Conservation (phyloP, 108 stramenopile species). For the Conticribra guillardii region DNA sequence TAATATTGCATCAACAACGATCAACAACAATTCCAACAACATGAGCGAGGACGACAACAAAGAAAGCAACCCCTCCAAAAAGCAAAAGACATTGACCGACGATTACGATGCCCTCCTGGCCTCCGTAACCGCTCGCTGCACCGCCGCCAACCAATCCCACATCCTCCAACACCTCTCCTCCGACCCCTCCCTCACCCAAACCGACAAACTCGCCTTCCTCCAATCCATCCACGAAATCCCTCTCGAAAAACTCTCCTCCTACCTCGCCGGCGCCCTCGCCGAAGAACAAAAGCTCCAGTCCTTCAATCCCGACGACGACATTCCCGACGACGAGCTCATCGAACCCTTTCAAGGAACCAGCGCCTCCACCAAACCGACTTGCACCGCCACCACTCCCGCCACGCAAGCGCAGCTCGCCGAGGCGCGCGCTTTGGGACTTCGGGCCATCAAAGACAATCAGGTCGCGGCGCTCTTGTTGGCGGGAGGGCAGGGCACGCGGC, state of each 20-base stretch:
- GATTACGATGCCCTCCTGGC: constrained; percentile 30
- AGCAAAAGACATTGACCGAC: background rate
- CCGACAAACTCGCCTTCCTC: constrained; percentile 40
- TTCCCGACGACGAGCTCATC: constrained; percentile 44
- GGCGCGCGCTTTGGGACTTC: constrained; percentile 42
- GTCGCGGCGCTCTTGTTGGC: constrained; percentile 94
- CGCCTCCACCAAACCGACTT: too few relatives aligned
- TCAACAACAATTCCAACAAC: too few relatives aligned
- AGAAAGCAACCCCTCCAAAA: background rate
- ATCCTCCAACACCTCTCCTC: constrained; percentile 30
- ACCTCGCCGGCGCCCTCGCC: constrained; percentile 53
- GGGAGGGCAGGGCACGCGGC: constrained; percentile 96
- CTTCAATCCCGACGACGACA: constrained; percentile 16
- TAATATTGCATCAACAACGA: too few relatives aligned
- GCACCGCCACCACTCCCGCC: constrained; percentile 27
- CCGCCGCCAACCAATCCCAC: constrained; percentile 29
- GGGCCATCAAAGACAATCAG: constrained; percentile 63
- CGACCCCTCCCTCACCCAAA: constrained; percentile 1
- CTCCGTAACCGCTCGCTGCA: constrained; percentile 29
- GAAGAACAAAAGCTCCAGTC: constrained; percentile 48
- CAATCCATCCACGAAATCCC: constrained; percentile 39
- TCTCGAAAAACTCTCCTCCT: constrained; percentile 61
- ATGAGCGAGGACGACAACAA: constrained; percentile 3
- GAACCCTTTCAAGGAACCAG: constrained; percentile 60
- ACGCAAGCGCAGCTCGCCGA: constrained; percentile 13